These are phyloP conservation scores for Trypanosoma vivax DNA, from an alignment of 208 protist genomes.

Conservation along the genomic window DNA sequence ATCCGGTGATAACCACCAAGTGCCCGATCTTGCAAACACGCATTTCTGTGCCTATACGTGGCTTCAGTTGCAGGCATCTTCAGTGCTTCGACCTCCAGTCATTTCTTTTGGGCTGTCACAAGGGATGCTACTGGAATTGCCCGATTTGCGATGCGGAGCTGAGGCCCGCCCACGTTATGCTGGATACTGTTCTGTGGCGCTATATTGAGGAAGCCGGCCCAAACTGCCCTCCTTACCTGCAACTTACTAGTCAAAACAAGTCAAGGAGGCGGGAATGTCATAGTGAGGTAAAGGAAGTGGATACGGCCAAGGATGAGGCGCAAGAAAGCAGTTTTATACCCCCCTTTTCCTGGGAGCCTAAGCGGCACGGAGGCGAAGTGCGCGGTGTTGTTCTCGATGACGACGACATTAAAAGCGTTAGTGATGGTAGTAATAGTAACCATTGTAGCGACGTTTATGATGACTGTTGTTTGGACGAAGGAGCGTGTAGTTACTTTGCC, in stretches of 20 bases:
- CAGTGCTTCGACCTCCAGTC: constrained; percentile 74
- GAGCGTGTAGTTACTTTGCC: too few relatives aligned
- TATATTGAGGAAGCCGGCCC: constrained; percentile 22
- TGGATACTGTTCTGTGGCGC: constrained; percentile 70
- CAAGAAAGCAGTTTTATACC: background rate
- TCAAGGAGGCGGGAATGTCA: background rate
- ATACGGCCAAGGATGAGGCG: background rate
- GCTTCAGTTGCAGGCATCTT: constrained; percentile 48
- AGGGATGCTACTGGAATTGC: constrained; percentile 83
- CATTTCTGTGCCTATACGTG: constrained; percentile 63
- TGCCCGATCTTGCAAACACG: constrained; percentile 76
- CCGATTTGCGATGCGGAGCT: constrained; percentile 67
- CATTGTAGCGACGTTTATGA: background rate
- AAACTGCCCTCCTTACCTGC: constrained; percentile 11
- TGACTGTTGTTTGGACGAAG: too few relatives aligned
- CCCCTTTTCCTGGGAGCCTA: constrained; percentile 12
- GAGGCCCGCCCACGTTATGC: constrained; percentile 31
- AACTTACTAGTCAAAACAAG: background rate
- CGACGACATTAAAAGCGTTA: constrained; percentile 4
- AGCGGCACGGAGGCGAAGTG: background rate
- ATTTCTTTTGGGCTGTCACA: constrained; percentile 57
- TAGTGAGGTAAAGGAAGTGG: background rate
- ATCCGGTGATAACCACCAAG: constrained; percentile 64
- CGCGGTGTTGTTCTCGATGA: constrained; percentile 18
- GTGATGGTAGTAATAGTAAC: background rate